These are phyloP conservation scores for Elaeis guineensis DNA, from an alignment of 176 grass and related monocot genomes.

Conservation along the genomic window DNA sequence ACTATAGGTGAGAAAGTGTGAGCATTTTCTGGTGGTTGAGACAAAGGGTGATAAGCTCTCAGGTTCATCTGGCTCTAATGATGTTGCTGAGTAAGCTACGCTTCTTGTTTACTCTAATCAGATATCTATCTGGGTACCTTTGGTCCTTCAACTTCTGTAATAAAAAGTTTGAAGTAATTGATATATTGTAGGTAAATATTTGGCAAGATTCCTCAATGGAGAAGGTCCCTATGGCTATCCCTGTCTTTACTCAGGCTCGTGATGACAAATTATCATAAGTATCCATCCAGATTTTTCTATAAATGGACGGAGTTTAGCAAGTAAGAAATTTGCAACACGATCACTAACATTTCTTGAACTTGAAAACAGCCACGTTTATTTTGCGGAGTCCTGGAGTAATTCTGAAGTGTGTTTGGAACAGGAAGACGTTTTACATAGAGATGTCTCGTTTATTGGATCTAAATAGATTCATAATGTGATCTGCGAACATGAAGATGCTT, in stretches of 20 bases:
- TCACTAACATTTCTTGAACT: no score
- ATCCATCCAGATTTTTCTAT: conserved; percentile 79
- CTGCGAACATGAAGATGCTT: no score
- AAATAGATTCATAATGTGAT: no score
- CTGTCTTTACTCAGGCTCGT: conserved; percentile 77
- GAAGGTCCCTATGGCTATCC: conserved; percentile 90
- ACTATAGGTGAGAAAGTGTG: conserved; percentile 64
- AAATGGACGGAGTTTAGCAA: conserved; percentile 49
- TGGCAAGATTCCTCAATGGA: conserved; percentile 71
- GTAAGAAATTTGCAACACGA: conserved; percentile 16
- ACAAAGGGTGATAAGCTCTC: conserved; percentile 88
- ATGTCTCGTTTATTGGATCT: no score
- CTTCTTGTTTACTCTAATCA: not conserved
- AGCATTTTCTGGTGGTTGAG: conserved; percentile 53
- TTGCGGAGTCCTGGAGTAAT: no score
- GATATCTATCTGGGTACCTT: not conserved
- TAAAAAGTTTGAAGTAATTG: not conserved
- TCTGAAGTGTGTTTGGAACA: no score
- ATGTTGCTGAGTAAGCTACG: conserved; percentile 62
- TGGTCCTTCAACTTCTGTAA: not conserved
- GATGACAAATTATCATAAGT: conserved; percentile 70
- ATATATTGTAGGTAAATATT: conserved; percentile 64
- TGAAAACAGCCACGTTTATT: no score
- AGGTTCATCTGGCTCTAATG: conserved; percentile 82
- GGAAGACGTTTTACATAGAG: no score